Evolutionary conservation across 2,329 filamentous ascomycete species (phyloP).

Genomic region (Phialocephala subalpina): DNA sequence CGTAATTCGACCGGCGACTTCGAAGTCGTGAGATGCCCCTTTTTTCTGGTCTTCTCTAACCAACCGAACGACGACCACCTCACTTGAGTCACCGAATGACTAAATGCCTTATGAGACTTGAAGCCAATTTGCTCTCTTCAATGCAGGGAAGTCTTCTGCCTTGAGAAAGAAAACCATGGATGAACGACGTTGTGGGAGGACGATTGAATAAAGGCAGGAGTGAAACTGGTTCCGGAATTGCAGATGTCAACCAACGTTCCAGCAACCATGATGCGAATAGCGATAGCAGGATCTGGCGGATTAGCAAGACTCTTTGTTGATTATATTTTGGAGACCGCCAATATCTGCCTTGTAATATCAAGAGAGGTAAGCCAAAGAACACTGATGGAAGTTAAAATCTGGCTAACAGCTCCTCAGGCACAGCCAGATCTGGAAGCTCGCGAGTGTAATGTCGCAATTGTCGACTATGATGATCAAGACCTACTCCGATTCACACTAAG

Average conservation of each 20-base stretch:
- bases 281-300: conserved; percentile 67
- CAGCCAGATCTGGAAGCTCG: conserved; percentile 47
- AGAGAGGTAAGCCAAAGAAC: conserved; percentile 55
- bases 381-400: not conserved
- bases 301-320: conserved; percentile 65
- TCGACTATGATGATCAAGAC: conserved; percentile 69
- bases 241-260: conserved; percentile 13
- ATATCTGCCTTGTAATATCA: conserved; percentile 76
- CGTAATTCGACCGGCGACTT: conserved; percentile 21
- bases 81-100: conserved; percentile 33
- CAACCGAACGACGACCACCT: conserved; percentile 29
- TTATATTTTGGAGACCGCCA: conserved; percentile 66
- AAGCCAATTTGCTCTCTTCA: conserved; percentile 26
- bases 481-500: conserved; percentile 71
- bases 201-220: conserved; percentile 28
- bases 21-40: conserved; percentile 25
- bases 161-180: conserved; percentile 20
- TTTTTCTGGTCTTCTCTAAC: conserved; percentile 20
- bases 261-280: conserved; percentile 60
- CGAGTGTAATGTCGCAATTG: conserved; percentile 70
- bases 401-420: conserved; percentile 39
- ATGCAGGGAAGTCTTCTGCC: conserved; percentile 28
- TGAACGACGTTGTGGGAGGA: conserved; percentile 8
- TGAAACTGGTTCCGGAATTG: conserved; percentile 6
- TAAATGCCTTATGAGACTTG: conserved; percentile 16